Percentiles rank a stretch among this genome's conserved stretches.
Conservation (phyloP, 306 rosid genomes). For the Rosa persica region DNA sequence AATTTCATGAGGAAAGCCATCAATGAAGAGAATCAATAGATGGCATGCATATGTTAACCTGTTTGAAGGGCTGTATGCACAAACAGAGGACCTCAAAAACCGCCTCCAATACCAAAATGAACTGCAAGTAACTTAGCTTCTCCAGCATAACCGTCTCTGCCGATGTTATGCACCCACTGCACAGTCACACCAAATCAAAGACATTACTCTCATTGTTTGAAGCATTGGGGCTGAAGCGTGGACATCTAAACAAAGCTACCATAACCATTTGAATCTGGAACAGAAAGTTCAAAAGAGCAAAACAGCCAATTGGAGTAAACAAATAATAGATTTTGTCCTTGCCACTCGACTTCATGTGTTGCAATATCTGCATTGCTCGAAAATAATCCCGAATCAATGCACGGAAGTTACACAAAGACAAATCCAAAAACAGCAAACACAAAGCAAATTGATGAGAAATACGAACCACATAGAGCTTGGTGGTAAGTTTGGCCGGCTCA, state of each 20-base stretch:
- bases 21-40: slow-evolving; percentile 7
- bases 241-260: too few species aligned
- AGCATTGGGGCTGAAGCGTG: too few species aligned
- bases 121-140: slow-evolving; percentile 62
- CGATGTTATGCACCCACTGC: slow-evolving; percentile 94
- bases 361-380: slow-evolving; percentile 70
- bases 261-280: too few species aligned
- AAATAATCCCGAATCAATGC: slow-evolving; percentile 13
- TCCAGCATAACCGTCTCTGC: slow-evolving; percentile 96
- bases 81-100: slow-evolving; percentile 86
- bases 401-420: neutral
- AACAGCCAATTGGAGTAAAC: neutral
- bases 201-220: too few species aligned
- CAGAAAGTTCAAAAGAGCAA: neutral
- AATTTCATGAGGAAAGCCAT: slow-evolving; percentile 16
- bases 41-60: slow-evolving; percentile 43
- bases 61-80: slow-evolving; percentile 90
- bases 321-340: slow-evolving; percentile 44
- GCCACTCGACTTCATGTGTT: slow-evolving; percentile 98
- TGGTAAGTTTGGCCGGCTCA: slow-evolving; percentile 94
- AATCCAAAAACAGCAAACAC: neutral
- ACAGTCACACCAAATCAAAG: slow-evolving; percentile 28
- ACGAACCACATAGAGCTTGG: slow-evolving; percentile 93
- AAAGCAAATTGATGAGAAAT: slow-evolving; percentile 13
- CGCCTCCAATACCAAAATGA: slow-evolving; percentile 75